Base-by-base conservation (phyloP, 2,329 filamentous ascomycete species). In the Emmonsia crescens region DNA sequence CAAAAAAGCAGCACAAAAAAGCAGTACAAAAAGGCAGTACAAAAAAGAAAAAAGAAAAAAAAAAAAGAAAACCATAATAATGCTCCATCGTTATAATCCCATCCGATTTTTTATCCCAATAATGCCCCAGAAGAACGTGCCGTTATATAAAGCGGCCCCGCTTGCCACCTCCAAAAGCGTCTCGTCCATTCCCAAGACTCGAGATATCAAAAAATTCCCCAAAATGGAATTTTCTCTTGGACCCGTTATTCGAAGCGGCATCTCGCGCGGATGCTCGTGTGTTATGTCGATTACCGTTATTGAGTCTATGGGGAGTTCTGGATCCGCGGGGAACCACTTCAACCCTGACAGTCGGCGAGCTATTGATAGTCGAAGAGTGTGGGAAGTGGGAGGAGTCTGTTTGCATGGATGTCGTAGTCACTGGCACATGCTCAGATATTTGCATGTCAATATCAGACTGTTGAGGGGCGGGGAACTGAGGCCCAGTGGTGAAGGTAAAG, bases 121-220 rank as follows among this genome's bases (percentile, higher is more conserved):
- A 42, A 14, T 19, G 6, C n/a, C 16, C 29, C 42, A 29, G 21
- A 42, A 21, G 14, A 10, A 16, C 27, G 27, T 51, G n/a, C 21
- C 46, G 63, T 70, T 72, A 79, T 66, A 72, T 72, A 64, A 78
- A 76, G 57, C 78, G 76, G 46, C 78, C 75, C 57, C 78, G 73
- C 70, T 81, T 81, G 55, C 74, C 74, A n/a, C 77, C 75, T 62
- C 76, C 76, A 63, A 73, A 73, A 46, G 72, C 70, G 66, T 80
- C 79, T 62, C 73, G 71, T 55, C 70, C 70, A 59, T 76, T 76
- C 21, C 75, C 73, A 57, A 79, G 66, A 55, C 74, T 77, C 1
- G 78, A 78, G 24, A 81, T 66, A 64, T 80, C 79, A 63, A 80
- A 80, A 65, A 80, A 80, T 54, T 80, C 79, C 2, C 74, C 74